phyloP scores from a whole-genome alignment of 202 grass and related monocot species.

The Zoysia matrella region DNA sequence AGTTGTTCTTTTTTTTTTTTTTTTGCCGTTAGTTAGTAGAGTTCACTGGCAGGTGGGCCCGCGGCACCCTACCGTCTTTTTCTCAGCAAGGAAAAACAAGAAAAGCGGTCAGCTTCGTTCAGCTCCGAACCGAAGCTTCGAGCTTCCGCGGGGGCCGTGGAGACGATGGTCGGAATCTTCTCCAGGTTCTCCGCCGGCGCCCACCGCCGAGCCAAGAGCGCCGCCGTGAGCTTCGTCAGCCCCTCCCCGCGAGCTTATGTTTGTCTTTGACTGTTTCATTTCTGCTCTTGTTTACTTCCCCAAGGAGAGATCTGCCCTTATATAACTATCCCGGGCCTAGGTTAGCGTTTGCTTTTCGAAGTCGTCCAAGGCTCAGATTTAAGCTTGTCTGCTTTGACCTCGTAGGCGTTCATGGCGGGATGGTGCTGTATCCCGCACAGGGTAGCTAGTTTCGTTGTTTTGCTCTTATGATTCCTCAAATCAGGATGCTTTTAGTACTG shows the following conservation, averaged over 20 bases:
- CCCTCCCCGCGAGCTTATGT: constrained; percentile 19
- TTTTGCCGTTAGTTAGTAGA: background rate
- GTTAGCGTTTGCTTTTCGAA: constrained; percentile 9
- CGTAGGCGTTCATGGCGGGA: constrained; percentile 37
- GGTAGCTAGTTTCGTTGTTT: constrained; percentile 34
- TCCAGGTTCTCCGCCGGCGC: constrained; percentile 57
- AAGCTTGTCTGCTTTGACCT: constrained; percentile 23
- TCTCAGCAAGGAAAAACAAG: background rate
- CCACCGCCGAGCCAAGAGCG: constrained; percentile 78
- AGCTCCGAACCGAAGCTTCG: constrained; percentile 17
- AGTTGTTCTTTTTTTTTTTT: background rate
- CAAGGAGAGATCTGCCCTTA: constrained; percentile 52
- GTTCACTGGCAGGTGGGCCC: background rate
- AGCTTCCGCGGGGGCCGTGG: constrained; percentile 2
- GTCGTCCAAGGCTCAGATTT: constrained; percentile 30
- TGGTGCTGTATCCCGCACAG: constrained; percentile 41
- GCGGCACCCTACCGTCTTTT: constrained; percentile 3
- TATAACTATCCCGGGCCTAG: constrained; percentile 30
- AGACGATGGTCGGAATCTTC: constrained; percentile 79
- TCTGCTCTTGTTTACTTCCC: constrained; percentile 53
- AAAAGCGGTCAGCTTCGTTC: background rate
- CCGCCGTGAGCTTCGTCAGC: constrained; percentile 47
- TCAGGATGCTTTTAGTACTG: constrained; percentile 11
- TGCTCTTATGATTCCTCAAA: constrained; percentile 34
- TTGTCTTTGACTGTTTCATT: constrained; percentile 16